phyloP scores from a whole-genome alignment of 352 stramenopile species.

The Pythium folliculosum region DNA sequence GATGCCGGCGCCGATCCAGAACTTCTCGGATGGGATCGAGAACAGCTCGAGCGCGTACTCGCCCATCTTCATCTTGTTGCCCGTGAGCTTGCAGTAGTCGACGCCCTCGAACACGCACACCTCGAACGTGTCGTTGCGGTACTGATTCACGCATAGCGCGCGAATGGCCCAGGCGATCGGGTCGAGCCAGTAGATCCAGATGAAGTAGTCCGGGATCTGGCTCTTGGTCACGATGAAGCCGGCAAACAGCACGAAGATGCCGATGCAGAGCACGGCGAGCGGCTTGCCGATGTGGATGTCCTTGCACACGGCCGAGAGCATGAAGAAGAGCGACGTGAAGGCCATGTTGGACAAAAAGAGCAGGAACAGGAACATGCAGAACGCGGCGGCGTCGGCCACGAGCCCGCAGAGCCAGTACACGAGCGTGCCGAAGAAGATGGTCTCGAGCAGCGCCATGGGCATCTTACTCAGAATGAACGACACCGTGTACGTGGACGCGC shows the following conservation, averaged over 20 bases:
- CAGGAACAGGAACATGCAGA: conserved; percentile 55
- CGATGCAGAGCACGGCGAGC: conserved; percentile 17
- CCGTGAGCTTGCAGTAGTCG: conserved; percentile 19
- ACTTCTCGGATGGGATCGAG: conserved; percentile 4
- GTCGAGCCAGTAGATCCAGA: conserved; percentile 49
- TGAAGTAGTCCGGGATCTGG: conserved; percentile 33
- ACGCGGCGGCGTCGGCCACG: conserved; percentile 30
- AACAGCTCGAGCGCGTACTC: conserved; percentile 24
- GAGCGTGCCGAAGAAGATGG: conserved; percentile 44
- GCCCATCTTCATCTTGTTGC: conserved; percentile 21
- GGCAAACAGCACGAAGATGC: conserved; percentile 35
- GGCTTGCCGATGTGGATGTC: conserved; percentile 48
- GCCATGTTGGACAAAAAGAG: conserved; percentile 50
- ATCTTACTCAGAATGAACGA: conserved; percentile 37
- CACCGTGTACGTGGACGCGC: conserved; percentile 63
- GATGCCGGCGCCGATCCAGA: conserved; percentile 8
- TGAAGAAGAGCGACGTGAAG: conserved; percentile 55
- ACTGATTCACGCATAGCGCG: conserved; percentile 30
- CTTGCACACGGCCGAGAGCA: conserved; percentile 33
- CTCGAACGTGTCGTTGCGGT: conserved; percentile 18
- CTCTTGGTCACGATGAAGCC: conserved; percentile 39
- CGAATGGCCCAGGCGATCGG: conserved; percentile 39
- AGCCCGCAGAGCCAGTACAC: conserved; percentile 52
- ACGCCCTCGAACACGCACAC: conserved; percentile 25
- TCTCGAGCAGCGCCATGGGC: conserved; percentile 32